Evolutionary conservation across 768 basidiomycete genomes (phyloP).

Genomic region (Mycena maculata): DNA sequence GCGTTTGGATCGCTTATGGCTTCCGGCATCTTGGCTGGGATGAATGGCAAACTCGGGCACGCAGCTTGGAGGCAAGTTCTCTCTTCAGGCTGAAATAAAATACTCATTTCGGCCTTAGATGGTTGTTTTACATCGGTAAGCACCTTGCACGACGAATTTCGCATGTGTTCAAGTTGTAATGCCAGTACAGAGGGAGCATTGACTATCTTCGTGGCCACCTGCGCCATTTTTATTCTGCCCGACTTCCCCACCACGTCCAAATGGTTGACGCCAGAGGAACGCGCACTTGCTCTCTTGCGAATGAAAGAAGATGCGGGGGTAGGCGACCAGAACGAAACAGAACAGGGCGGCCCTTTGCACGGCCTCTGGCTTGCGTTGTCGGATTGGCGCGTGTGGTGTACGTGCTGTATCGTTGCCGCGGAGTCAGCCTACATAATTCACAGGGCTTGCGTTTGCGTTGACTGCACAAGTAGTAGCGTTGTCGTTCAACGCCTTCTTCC

Average conservation of each 20-base stretch:
- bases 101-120: slow-evolving; percentile 51
- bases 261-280: slow-evolving; percentile 75
- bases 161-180: background rate
- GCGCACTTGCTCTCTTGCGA: slow-evolving; percentile 67
- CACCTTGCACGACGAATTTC: no score
- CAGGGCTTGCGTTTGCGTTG: slow-evolving; percentile 71
- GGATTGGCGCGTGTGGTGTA: slow-evolving; percentile 87
- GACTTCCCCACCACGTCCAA: slow-evolving; percentile 79
- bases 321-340: slow-evolving; percentile 59
- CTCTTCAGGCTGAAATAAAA: background rate
- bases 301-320: slow-evolving; percentile 76
- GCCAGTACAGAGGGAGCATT: slow-evolving; percentile 61
- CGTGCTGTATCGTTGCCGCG: background rate
- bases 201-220: slow-evolving; percentile 65
- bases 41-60: slow-evolving; percentile 81
- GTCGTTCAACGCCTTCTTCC: slow-evolving; percentile 86
- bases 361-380: slow-evolving; percentile 73
- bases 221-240: slow-evolving; percentile 77
- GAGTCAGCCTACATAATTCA: background rate
- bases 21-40: slow-evolving; percentile 78
- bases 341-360: slow-evolving; percentile 46
- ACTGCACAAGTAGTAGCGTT: slow-evolving; percentile 71
- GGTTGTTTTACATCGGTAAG: slow-evolving; percentile 76
- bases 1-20: slow-evolving; percentile 89
- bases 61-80: slow-evolving; percentile 77